Base-by-base conservation (phyloP, 1,284 basidiomycete species). In the Ceratobasidium sp. region DNA sequence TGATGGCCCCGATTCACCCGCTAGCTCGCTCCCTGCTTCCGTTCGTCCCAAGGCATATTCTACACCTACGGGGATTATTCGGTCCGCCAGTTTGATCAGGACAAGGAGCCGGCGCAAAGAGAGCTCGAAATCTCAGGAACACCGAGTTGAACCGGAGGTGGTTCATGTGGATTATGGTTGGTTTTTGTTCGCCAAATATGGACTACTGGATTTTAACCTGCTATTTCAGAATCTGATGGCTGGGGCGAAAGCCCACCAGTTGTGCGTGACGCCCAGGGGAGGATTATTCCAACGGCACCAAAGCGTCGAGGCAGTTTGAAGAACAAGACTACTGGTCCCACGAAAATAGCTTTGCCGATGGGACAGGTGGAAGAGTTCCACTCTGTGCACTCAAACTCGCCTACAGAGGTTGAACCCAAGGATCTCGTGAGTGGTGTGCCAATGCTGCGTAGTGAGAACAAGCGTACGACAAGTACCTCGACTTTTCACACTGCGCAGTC, bases 401-500 rank as follows among this genome's bases (percentile, higher is more conserved):
- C 67, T 14, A 36, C 30, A 18, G 67, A 70, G 40, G 53, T 25
- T 69, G 44, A 30, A 49, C 67, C 54, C 38, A 54, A 58, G 54
- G 56, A 70, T 23, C 23, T 56, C 56, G 67, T 70, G 51, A 70
- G 67, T 70, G 46, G 36, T 54, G 67, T 48, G n/a, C 56, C 56
- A 48, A 48, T 59, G 44, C 30, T 54, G 23, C 67, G 21, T 48
- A 56, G 54, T 59, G 67, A 60, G 58, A 56, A 70, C 56, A 70
- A 70, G 58, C 67, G 67, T 44, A 70, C 67, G 42, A 70, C 56
- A 33, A 70, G 67, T 36, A 70, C 67, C 25, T 23, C 67, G 58
- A 70, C 67, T 56, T 70, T 70, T 44, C 67, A 70, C n/a, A 70
- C 67, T 40, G 67, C 67, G 30, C 67, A 70, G 67, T 70, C 67